A percentile compares a stretch with the other conserved stretches of the same genome.
Conservation (phyloP, 179 eudicot genomes). For the Carnegiea gigantea region DNA sequence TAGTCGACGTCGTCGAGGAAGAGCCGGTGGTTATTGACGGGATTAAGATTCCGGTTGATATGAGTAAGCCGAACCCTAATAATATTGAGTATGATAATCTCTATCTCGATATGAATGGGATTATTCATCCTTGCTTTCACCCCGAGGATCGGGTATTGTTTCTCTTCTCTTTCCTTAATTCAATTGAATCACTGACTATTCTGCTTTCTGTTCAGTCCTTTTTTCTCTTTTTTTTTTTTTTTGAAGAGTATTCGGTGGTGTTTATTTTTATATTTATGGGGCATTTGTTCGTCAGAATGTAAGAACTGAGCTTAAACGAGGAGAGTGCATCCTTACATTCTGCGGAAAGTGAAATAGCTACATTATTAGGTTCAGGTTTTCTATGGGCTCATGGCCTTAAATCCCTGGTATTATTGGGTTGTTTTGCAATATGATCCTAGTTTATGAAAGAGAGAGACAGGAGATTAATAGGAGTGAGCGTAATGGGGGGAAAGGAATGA, state of each 20-base stretch:
- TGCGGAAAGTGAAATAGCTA: not conserved
- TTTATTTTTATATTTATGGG: not conserved
- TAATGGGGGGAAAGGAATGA: not conserved
- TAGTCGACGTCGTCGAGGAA: constrained; percentile 75
- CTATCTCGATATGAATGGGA: constrained; percentile 85
- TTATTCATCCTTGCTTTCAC: constrained; percentile 88
- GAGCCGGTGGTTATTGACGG: constrained; percentile 64
- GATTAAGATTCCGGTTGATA: constrained; percentile 69
- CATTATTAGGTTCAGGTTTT: not conserved
- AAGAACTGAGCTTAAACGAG: not conserved
- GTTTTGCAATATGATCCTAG: not conserved
- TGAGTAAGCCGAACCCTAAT: constrained; percentile 75
- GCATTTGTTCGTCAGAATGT: not conserved
- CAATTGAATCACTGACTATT: not conserved
- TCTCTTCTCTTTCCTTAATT: not conserved
- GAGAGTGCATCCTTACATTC: not conserved
- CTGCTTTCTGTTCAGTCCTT: not conserved
- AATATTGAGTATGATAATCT: constrained; percentile 67
- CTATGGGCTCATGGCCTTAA: not conserved
- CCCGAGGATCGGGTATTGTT: constrained; percentile 74
- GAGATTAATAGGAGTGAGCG: not conserved
- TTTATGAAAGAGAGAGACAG: not conserved
- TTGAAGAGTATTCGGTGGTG: not conserved
- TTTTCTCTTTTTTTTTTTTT: not conserved
- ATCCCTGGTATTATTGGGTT: not conserved